Evolutionary conservation across 164 flowering plant species (phyloP), one percentile per base, ranked within the genome.

Genomic region (Cinnamomum micranthum): DNA sequence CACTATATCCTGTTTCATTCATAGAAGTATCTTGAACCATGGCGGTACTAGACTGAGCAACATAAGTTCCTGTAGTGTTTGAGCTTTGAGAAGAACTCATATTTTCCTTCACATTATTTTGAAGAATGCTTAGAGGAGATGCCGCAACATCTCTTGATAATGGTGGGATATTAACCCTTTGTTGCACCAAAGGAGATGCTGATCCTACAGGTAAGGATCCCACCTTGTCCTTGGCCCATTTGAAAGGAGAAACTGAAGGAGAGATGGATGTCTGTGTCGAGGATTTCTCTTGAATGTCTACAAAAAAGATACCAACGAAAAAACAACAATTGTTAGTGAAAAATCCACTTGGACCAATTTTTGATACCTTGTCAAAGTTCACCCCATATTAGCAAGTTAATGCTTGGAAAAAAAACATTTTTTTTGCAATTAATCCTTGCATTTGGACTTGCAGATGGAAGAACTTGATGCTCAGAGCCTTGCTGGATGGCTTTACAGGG

Each of bases 241-340:
- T 80, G 79, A 82, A 84, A 22, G 76, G 77, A 60, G 80, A 78
- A 72, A 71, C 71, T 78, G 82, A 73, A 63, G 76, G 72, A 41
- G 69, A 74, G 77, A 72, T 77, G 60, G 84, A 74, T 20, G 74
- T 64, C 73, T 78, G 83, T 70, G 76, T 79, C 72, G 80, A 72
- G 60, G 71, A 19, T 62, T 73, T 58, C 55, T 72, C 83, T 52
- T 66, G 81, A 78, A 74, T 66, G 65, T 80, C 91, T 87, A 81
- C 77, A 73, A 25, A 68, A 79, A 66, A 52, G 64, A 81, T 0
- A 67, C 20, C 65, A 2, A 31, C 33, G 9, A 31, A 20, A 47
- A 31, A 69, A 35, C 15, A 19, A 69, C n/a, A 20, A 55, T 41
- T 9, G 47, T 41, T 41, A 41, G 47, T 41, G 47, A 41, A 41